A percentile compares a stretch with the other conserved stretches of the same genome.
Evolutionary conservation across 495 filamentous ascomycete genomes (phyloP).

Genomic region (Cetradonia linearis): DNA sequence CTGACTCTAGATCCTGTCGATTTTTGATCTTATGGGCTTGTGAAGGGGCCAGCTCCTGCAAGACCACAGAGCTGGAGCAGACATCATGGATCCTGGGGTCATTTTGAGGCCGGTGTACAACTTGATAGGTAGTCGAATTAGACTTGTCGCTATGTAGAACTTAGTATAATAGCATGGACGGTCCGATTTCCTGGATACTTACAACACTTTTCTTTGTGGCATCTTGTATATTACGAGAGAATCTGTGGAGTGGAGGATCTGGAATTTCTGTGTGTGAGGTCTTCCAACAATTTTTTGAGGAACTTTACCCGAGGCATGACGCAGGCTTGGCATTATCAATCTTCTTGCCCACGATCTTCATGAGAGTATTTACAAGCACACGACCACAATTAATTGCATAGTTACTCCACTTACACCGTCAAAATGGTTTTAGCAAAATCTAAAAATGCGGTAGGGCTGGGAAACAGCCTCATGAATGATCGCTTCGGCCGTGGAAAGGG

Average conservation of each 20-base stretch:
- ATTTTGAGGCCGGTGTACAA: slow-evolving; percentile 93
- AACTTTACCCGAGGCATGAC: slow-evolving; percentile 16
- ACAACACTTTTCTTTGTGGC: slow-evolving; percentile 87
- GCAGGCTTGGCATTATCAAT: slow-evolving; percentile 6
- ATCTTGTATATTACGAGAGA: slow-evolving; percentile 37
- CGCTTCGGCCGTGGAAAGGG: slow-evolving; percentile 84
- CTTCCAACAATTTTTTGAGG: background rate
- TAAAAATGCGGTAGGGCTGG: slow-evolving; percentile 87
- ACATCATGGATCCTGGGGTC: slow-evolving; percentile 90
- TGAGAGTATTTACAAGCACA: background rate
- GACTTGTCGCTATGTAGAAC: slow-evolving; percentile 70
- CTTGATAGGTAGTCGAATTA: slow-evolving; percentile 77
- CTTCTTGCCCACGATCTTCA: background rate
- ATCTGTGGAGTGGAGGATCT: background rate
- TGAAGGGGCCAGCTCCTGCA: slow-evolving; percentile 31
- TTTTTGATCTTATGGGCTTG: slow-evolving; percentile 48
- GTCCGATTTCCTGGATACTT: slow-evolving; percentile 31
- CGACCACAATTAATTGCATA: background rate
- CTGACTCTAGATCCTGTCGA: slow-evolving; percentile 62
- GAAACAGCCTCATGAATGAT: slow-evolving; percentile 86
- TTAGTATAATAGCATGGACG: slow-evolving; percentile 13
- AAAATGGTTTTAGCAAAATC: slow-evolving; percentile 92
- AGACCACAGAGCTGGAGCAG: slow-evolving; percentile 28
- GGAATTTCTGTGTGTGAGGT: background rate
- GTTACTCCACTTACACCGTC: slow-evolving; percentile 18